Evolutionary conservation across 1,139 yeast genomes (phyloP), one percentile per base, ranked within the genome.

Genomic region (Saccharomyces hybrid): DNA sequence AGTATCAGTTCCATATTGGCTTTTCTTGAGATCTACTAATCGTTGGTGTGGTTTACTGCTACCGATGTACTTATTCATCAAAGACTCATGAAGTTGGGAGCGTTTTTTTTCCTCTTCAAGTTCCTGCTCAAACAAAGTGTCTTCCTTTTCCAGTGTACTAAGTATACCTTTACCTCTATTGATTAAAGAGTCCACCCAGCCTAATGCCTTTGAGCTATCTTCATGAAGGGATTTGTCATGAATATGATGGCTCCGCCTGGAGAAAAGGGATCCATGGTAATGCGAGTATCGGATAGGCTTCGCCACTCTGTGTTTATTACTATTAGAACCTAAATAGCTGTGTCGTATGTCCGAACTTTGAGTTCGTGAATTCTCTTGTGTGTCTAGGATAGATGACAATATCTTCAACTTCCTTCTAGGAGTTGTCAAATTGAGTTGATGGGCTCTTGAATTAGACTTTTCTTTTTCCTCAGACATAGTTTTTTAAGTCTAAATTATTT

Each of bases 151-250:
- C 54, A 79, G 79, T 4, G 66, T 58, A 46, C 69, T 65, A 16
- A 78, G 63, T 2, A 78, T 72, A 1, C 63, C 53, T 50, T 69
- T 62, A 4, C 78, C 78, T 48, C 79, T 69, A 2, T 59, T 53
- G 51, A 76, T 76, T 49, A 81, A 67, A 11, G 73, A 68, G 51
- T 75, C 74, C 42, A 82, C 77, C 86, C 86, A 82, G 16, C 71
- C 65, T 2, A 78, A 69, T 24, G 81, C 41, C 47, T 14, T 49
- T 11, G 24, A 3, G 21, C 26, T 31, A 11, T 31, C 34, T 31
- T 31, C 6, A 31, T 31, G 34, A 12, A 31, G 34, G 34, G 34
- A 31, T 31, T 31, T 31, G 3, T 31, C 34, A 31, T 31, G 34
- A 31, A 31, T 4, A 31, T 31, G 34, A 31, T 31, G 34, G 34